Evolutionary conservation across 2,329 filamentous ascomycete species (phyloP).

Genomic region (Bipolaris cookei): DNA sequence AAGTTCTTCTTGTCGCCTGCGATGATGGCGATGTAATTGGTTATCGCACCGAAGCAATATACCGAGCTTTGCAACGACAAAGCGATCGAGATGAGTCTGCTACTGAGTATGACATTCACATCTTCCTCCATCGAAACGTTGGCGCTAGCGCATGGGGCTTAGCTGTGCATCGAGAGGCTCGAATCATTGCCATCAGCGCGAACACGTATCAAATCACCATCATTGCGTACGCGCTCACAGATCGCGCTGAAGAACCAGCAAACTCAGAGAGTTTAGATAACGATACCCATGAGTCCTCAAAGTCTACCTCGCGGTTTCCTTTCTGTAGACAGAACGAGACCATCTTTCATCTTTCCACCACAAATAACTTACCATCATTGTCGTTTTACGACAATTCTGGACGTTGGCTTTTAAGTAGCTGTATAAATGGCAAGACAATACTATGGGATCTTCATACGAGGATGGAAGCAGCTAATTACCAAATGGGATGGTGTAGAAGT

Average conservation of each 20-base stretch:
- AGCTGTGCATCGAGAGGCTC: conserved; percentile 78
- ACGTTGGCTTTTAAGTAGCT: conserved; percentile 63
- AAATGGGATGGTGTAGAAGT: conserved; percentile 36
- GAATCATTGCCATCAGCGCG: conserved; percentile 83
- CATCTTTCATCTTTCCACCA: conserved; percentile 26
- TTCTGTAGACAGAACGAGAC: conserved; percentile 36
- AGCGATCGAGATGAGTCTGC: conserved; percentile 10
- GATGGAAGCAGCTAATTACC: conserved; percentile 24
- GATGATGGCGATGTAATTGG: conserved; percentile 63
- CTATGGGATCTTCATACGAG: conserved; percentile 54
- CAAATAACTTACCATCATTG: conserved; percentile 63
- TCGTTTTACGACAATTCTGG: conserved; percentile 65
- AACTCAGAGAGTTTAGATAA: conserved; percentile 9
- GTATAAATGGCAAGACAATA: conserved; percentile 59
- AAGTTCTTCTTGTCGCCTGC: conserved; percentile 60
- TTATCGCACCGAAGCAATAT: conserved; percentile 45
- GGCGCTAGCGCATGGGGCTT: conserved; percentile 85
- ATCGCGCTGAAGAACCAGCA: neutral
- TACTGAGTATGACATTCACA: conserved; percentile 54
- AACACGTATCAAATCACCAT: conserved; percentile 70
- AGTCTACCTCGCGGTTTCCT: conserved; percentile 22
- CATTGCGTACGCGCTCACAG: conserved; percentile 62
- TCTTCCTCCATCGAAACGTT: conserved; percentile 79
- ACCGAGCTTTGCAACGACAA: conserved; percentile 26
- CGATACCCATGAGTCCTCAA: neutral